Base-by-base conservation (phyloP, 257 asterid genomes). In the Plantago major region DNA sequence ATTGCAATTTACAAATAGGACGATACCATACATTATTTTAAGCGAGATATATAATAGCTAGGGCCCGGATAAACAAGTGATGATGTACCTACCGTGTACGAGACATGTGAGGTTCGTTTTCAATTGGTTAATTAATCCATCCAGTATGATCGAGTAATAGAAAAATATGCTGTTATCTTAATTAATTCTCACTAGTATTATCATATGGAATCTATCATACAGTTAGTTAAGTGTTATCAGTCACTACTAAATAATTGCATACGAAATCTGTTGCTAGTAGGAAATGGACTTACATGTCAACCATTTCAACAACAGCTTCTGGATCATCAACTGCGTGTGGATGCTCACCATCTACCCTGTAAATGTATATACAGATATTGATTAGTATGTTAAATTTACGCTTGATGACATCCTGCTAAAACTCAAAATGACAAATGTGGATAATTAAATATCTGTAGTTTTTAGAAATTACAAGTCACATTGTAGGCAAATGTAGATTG, bases 281-380 rank as follows among this genome's bases (percentile, higher is more conserved):
- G 55, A n/a, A 47, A 14, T 28, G 7, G 58, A 69, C 87, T 78
- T 67, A 90, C 97, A 71, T 77, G 16, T 81, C 69, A 66, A 90
- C 96, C 82, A 81, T 77, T 45, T 83, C 72, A 48, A 82, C 93
- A 12, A 85, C 83, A 43, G 74, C 71, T 44, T 87, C 97, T 42
- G 96, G 97, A 79, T 90, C 82, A 51, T 80, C 86, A 16, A 75
- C 89, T 11, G 90, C 85, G 10, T 77, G 63, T 43, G 73, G 80
- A 45, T 78, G 82, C 56, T 67, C 72, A n/a, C 57, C 87, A 51
- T 67, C 57, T 50, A 54, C 69, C 67, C 96, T 90, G 84, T 40
- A 62, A 58, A 70, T 48, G 26, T 22, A 2, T 22, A 22, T 22
- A 22, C 26, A 22, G 26, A 22, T 22, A 22, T 1, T 1, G 26